Evolutionary conservation across 2,329 filamentous ascomycete species (phyloP).

Genomic region (Botrytis medusae): DNA sequence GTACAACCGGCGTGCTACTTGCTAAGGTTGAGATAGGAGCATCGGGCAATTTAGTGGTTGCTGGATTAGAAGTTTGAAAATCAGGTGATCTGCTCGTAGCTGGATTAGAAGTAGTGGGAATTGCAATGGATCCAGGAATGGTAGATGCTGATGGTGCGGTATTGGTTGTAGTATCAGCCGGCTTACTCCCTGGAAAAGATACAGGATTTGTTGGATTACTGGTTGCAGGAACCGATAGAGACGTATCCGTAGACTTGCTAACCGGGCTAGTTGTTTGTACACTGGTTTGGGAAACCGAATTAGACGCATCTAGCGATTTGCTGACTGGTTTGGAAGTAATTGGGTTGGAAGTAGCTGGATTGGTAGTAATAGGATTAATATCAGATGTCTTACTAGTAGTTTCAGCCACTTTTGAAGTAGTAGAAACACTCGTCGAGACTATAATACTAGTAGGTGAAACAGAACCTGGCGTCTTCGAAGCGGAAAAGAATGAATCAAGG

Average conservation of each 20-base stretch:
- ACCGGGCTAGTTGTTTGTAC: not conserved
- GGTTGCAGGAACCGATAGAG: not conserved
- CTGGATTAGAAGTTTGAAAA: not conserved
- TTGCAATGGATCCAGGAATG: not conserved
- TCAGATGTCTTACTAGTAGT: not conserved
- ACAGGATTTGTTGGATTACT: not conserved
- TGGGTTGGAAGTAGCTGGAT: not conserved
- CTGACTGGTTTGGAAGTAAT: not conserved
- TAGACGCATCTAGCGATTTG: not conserved
- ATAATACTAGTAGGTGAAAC: not conserved
- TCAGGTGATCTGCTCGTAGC: not conserved
- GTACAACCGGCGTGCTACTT: not conserved
- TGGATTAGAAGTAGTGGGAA: not conserved
- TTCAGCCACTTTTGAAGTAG: not conserved
- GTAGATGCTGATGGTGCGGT: not conserved
- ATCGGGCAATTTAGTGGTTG: not conserved
- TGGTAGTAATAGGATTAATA: not conserved
- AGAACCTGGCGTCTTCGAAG: not conserved
- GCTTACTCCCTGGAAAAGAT: not conserved
- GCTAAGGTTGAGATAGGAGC: not conserved
- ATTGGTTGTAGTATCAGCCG: not conserved
- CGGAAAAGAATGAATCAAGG: conserved; percentile 2
- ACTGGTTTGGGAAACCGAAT: not conserved
- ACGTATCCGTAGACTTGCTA: not conserved
- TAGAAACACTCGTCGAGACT: not conserved